Evolutionary conservation across 1,139 yeast genomes (phyloP).

Genomic region (Taiozyma sp.): DNA sequence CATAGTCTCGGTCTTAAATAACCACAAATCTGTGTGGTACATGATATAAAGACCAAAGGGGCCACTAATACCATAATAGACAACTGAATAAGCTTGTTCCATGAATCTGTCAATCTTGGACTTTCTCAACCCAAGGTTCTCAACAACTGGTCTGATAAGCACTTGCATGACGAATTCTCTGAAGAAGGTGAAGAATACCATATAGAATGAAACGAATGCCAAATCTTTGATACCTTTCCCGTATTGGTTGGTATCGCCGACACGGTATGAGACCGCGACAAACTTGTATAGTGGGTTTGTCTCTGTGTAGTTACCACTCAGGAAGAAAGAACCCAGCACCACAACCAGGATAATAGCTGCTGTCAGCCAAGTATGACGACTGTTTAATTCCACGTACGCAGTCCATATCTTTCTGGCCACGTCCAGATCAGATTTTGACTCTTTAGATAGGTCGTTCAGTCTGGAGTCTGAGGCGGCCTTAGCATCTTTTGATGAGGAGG

Average conservation of each 20-base stretch:
- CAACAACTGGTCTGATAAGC: slow-evolving; percentile 69
- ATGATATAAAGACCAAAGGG: slow-evolving; percentile 88
- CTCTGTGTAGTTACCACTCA: slow-evolving; percentile 49
- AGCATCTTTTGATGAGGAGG: slow-evolving; percentile 27
- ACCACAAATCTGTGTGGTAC: slow-evolving; percentile 83
- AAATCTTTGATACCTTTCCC: slow-evolving; percentile 88
- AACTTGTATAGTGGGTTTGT: slow-evolving; percentile 63
- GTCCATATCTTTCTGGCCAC: slow-evolving; percentile 43
- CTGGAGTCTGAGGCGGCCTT: slow-evolving; percentile 27
- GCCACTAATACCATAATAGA: slow-evolving; percentile 78
- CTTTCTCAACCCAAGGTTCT: slow-evolving; percentile 44
- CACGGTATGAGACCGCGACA: slow-evolving; percentile 63
- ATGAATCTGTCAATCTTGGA: slow-evolving; percentile 74
- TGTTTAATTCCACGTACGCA: slow-evolving; percentile 55
- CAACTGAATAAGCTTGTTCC: slow-evolving; percentile 86
- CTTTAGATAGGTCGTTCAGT: slow-evolving; percentile 26
- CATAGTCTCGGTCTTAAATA: slow-evolving; percentile 77
- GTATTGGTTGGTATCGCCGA: slow-evolving; percentile 42
- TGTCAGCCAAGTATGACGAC: slow-evolving; percentile 75
- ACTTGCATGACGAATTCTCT: slow-evolving; percentile 91
- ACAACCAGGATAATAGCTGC: slow-evolving; percentile 50
- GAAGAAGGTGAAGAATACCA: slow-evolving; percentile 82
- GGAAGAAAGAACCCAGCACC: slow-evolving; percentile 37
- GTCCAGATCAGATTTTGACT: slow-evolving; percentile 30
- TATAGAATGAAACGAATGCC: slow-evolving; percentile 72